phyloP scores from a whole-genome alignment of 78 protist genomes.

The Pelomyxa schiedti region DNA sequence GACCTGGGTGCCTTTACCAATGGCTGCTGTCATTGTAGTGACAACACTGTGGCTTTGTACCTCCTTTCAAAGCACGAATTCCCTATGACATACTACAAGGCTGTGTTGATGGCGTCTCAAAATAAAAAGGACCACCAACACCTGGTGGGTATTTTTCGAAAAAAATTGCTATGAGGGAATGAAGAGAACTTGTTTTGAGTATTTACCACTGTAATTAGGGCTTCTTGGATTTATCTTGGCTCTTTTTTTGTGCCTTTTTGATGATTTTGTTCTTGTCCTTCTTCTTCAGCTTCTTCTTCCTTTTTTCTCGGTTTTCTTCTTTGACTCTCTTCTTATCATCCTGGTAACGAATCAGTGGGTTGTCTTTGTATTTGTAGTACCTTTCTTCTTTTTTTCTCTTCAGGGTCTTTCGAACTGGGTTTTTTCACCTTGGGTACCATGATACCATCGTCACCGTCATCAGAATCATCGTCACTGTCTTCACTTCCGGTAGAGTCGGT shows the following conservation, averaged over 20 bases:
- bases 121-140: too few relatives aligned
- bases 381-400: conserved; percentile 23
- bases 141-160: too few relatives aligned
- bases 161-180: too few relatives aligned
- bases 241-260: not conserved
- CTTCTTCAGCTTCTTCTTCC: not conserved
- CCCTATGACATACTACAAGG: too few relatives aligned
- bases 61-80: too few relatives aligned
- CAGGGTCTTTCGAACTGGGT: not conserved
- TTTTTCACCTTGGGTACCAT: not conserved
- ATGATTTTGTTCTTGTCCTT: not conserved
- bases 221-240: too few relatives aligned
- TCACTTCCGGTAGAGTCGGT: conserved; percentile 19
- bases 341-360: conserved; percentile 20
- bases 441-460: conserved; percentile 8
- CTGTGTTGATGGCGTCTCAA: too few relatives aligned
- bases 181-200: too few relatives aligned
- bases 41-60: too few relatives aligned
- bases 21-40: too few relatives aligned
- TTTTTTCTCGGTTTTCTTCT: not conserved
- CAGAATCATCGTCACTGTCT: conserved; percentile 23
- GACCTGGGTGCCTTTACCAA: too few relatives aligned
- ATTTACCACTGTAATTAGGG: too few relatives aligned
- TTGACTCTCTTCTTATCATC: not conserved
- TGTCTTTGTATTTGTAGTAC: conserved; percentile 72